Evolutionary conservation across 169 alveolate species (phyloP).

Genomic region (Besnoitia besnoiti): DNA sequence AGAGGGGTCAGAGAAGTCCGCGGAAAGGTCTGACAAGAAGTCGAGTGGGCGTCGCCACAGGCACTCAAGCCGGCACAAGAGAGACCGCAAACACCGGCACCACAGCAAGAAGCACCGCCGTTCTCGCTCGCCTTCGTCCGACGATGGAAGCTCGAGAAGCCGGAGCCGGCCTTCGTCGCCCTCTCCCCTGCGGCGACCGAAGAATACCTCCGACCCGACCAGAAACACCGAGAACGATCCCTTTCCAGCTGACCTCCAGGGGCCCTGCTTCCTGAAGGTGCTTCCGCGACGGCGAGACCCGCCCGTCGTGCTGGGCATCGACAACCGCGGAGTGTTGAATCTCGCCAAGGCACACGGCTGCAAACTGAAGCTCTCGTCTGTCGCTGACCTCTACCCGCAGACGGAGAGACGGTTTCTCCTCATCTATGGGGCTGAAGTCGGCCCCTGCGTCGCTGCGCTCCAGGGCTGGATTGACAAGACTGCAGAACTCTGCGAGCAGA

Average conservation of each 20-base stretch:
- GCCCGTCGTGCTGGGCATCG: constrained; percentile 53
- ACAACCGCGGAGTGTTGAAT: constrained; percentile 50
- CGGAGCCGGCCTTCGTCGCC: neutral
- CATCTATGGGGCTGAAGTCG: constrained; percentile 26
- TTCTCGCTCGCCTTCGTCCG: neutral
- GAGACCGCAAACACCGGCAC: neutral
- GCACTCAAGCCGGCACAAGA: neutral
- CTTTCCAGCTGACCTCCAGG: constrained; percentile 57
- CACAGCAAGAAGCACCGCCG: neutral
- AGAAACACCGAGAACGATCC: constrained; percentile 52
- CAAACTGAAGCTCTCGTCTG: constrained; percentile 47
- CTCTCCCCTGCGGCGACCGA: neutral
- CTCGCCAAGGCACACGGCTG: constrained; percentile 58
- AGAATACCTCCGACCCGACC: constrained; percentile 57
- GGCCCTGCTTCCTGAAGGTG: constrained; percentile 59
- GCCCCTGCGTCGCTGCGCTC: neutral
- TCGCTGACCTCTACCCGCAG: constrained; percentile 49
- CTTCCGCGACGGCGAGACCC: constrained; percentile 60
- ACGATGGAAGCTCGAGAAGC: neutral
- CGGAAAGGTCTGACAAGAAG: neutral
- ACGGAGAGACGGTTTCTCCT: constrained; percentile 60
- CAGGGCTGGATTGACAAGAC: neutral
- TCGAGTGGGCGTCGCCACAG: neutral
- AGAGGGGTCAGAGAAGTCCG: neutral
- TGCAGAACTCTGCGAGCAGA: constrained; percentile 7